Evolutionary conservation across 2,329 filamentous ascomycete species (phyloP).

Genomic region (Allantophomopsis cytisporea): DNA sequence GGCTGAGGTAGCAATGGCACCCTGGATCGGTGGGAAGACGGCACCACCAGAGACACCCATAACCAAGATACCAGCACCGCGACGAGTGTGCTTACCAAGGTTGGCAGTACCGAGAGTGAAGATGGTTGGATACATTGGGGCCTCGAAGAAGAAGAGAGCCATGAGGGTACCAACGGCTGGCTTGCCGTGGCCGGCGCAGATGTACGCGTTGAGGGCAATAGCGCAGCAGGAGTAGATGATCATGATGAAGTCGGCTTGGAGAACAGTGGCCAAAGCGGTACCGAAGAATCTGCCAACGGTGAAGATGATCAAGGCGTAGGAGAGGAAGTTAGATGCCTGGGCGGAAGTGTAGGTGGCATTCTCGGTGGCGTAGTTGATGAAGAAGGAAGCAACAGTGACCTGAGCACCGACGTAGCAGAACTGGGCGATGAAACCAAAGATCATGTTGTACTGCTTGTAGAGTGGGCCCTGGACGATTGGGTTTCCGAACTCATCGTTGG

Average conservation of each 20-base stretch:
- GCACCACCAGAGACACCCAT: conserved; percentile 62
- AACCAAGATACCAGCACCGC: conserved; percentile 59
- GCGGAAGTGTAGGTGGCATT: conserved; percentile 35
- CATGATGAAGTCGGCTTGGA: conserved; percentile 30
- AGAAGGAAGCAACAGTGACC: conserved; percentile 50
- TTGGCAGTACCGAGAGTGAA: conserved; percentile 66
- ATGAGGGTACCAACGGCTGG: conserved; percentile 48
- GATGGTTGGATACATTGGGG: conserved; percentile 70
- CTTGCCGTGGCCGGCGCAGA: conserved; percentile 18
- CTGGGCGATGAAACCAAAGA: conserved; percentile 64
- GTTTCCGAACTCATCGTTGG: conserved; percentile 45
- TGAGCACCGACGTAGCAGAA: conserved; percentile 71
- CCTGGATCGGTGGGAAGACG: conserved; percentile 58
- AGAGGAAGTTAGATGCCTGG: conserved; percentile 51
- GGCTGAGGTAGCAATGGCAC: conserved; percentile 42
- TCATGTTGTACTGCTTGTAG: conserved; percentile 58
- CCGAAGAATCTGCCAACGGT: conserved; percentile 60
- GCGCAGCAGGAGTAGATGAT: conserved; percentile 52
- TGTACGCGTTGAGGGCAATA: conserved; percentile 24
- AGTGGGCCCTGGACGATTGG: conserved; percentile 34
- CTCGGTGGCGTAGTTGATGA: conserved; percentile 61
- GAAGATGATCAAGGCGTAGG: conserved; percentile 62
- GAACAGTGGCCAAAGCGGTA: conserved; percentile 26
- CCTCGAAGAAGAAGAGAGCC: conserved; percentile 65
- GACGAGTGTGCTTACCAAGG: conserved; percentile 63